Percentiles rank a stretch among this genome's conserved stretches.
Evolutionary conservation across 2,329 filamentous ascomycete genomes (phyloP).

Genomic region (Epichloe festucae): DNA sequence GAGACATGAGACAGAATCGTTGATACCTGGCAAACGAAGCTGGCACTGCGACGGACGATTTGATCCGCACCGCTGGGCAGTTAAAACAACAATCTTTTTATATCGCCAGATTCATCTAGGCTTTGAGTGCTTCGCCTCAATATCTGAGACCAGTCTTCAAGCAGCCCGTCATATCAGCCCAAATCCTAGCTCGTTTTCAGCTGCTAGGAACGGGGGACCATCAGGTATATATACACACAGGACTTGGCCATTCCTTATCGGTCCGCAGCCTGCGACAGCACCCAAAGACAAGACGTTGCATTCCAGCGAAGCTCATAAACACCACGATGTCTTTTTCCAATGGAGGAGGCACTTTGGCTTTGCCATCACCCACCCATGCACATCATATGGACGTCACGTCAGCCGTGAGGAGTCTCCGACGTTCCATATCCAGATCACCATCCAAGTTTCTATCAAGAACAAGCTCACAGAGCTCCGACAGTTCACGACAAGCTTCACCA

Average conservation of each 20-base stretch:
- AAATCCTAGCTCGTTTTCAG: neutral
- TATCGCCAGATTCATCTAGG: constrained; percentile 1
- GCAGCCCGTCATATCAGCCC: neutral
- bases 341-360: constrained; percentile 62
- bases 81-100: neutral
- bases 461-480: constrained; percentile 33
- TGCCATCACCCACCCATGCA: constrained; percentile 73
- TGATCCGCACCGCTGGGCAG: neutral
- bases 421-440: constrained; percentile 85
- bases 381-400: constrained; percentile 74
- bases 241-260: constrained; percentile 15
- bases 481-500: constrained; percentile 33
- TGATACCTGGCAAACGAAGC: constrained; percentile 2
- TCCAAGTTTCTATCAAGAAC: constrained; percentile 63
- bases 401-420: constrained; percentile 69
- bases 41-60: neutral
- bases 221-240: neutral
- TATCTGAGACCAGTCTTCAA: neutral
- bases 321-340: constrained; percentile 45
- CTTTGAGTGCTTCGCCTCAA: neutral
- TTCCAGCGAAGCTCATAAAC: constrained; percentile 10
- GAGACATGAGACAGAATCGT: constrained; percentile 6
- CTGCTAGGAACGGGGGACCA: neutral
- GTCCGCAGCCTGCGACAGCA: constrained; percentile 13
- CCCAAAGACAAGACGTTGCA: constrained; percentile 14